Evolutionary conservation across 257 asterid species (phyloP), one percentile per base, ranked within the genome.

Genomic region (Penstemon barbatus): DNA sequence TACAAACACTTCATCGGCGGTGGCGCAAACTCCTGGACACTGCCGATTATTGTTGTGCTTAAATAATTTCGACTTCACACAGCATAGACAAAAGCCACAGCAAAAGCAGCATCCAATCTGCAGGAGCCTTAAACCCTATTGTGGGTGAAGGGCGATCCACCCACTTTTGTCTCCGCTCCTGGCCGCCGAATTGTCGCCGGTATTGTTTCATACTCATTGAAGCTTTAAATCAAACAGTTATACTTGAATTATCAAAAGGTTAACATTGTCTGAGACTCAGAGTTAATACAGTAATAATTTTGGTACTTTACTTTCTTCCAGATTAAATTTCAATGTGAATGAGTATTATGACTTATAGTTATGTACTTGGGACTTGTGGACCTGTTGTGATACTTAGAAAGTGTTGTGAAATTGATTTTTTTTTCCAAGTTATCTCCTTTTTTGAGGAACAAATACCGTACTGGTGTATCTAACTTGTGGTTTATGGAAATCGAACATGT

Each of bases 71-170:
- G 7, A 63, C 70, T 46, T 57, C 87, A 5, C 57, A 56, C 6
- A 44, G 62, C 56, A 13, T 65, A 64, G 18, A 13, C 36, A 52
- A 2, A 52, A 46, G 49, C 65, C 64, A 62, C 36, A 69, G 48
- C 58, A 61, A 57, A 57, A 19, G 58, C 59, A 51, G 13, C 77
- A 18, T 54, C n/a, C 61, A 39, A 54, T 8, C 57, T 53, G 55
- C 66, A 18, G 33, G 40, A 54, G 48, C 61, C 82, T 79, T 80
- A n/a, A 67, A 83, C 69, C 96, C 97, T 54, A 87, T 91, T 15
- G 86, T 86, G 0, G 0, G 89, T 91, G 8, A 46, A 66, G 18
- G 18, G 18, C 18, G 18, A 15, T 15, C 18, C 18, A 15, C 18
- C 18, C 18, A 15, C 18, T 15, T 15, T 15, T 15, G 18, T 15